A percentile compares a stretch with the other conserved stretches of the same genome.
Evolutionary conservation across 495 filamentous ascomycete species (phyloP).

Genomic region (Daldinia bambusicola): DNA sequence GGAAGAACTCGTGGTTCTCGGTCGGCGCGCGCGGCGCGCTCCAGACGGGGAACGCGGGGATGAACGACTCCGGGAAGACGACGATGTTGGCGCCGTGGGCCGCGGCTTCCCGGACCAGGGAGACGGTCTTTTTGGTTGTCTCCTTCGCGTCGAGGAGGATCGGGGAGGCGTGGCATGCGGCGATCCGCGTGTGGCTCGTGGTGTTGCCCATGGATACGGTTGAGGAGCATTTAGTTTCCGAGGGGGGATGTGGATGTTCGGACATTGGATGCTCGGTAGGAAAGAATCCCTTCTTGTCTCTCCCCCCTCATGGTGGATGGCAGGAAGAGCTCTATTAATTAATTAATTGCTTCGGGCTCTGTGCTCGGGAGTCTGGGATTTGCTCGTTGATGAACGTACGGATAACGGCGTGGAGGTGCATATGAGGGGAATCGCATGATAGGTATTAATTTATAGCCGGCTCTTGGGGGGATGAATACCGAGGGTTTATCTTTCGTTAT

Average conservation of each 20-base stretch:
- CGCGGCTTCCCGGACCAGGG: constrained; percentile 54
- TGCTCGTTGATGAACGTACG: constrained; percentile 14
- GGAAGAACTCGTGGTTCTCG: constrained; percentile 51
- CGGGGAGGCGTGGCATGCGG: constrained; percentile 53
- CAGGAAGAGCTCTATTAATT: constrained; percentile 11
- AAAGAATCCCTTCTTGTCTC: neutral
- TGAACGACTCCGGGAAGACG: constrained; percentile 59
- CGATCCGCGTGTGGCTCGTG: constrained; percentile 35
- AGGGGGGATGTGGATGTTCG: neutral
- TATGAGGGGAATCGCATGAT: constrained; percentile 41
- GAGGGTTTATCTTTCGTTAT: neutral
- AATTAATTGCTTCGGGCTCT: constrained; percentile 24
- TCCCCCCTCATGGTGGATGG: neutral
- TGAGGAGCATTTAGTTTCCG: neutral
- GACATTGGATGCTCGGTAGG: neutral
- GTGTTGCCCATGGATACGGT: constrained; percentile 4
- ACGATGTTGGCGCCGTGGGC: constrained; percentile 52
- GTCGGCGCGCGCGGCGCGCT: constrained; percentile 48
- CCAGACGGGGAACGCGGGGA: constrained; percentile 54
- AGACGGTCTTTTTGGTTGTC: constrained; percentile 52
- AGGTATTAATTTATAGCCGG: constrained; percentile 15
- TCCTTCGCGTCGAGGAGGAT: constrained; percentile 50
- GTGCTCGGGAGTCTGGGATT: constrained; percentile 41
- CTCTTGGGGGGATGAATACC: neutral
- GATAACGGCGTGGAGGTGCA: neutral